Base-by-base conservation (phyloP, 73 alveolate genomes). In the Halteria grandinella region DNA sequence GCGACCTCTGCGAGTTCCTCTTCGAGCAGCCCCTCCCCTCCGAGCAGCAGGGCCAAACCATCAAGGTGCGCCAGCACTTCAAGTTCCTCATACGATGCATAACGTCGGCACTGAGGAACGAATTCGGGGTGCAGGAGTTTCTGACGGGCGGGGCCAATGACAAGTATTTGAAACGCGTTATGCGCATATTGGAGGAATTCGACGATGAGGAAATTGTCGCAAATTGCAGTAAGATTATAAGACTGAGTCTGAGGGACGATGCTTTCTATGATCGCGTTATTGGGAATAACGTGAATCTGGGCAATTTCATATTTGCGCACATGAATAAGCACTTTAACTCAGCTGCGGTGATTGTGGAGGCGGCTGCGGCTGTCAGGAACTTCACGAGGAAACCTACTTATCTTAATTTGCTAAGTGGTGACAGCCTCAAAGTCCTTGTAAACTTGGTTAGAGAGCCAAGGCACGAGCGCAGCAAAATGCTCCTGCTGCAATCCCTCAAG, bases 311-410 rank as follows among this genome's bases (percentile, higher is more conserved):
- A 66, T 55, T 73, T 25, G 36, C 53, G 31, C 36, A 43, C 49
- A 73, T 73, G 86, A 57, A 41, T 55, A 33, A 54, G 66, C 86
- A 73, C 29, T 73, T 55, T 76, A 55, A 73, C 52, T 24, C 62
- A 6, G 86, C 57, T n/a, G 86, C 86, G 4, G 37, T 73, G 18
- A 39, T 73, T n/a, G 28, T 55, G 37, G 86, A 73, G 36, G 37
- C 76, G 10, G 39, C 86, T 5, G 86, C 86, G 15, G 86, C 86
- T 8, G 59, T 73, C 18, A 52, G 86, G 24, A 73, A 73, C 52
- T 73, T 55, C 52, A 73, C 77, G 8, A 24, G 86, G 1, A 73
- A 73, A 24, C 66, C 76, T 2, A 48, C 33, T 41, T 73, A 73
- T 21, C 36, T 73, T 15, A 73, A 17, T 28, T 24, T 49, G 11